Evolutionary conservation across 2,329 filamentous ascomycete genomes (phyloP).

Genomic region (Sporothrix protearum): DNA sequence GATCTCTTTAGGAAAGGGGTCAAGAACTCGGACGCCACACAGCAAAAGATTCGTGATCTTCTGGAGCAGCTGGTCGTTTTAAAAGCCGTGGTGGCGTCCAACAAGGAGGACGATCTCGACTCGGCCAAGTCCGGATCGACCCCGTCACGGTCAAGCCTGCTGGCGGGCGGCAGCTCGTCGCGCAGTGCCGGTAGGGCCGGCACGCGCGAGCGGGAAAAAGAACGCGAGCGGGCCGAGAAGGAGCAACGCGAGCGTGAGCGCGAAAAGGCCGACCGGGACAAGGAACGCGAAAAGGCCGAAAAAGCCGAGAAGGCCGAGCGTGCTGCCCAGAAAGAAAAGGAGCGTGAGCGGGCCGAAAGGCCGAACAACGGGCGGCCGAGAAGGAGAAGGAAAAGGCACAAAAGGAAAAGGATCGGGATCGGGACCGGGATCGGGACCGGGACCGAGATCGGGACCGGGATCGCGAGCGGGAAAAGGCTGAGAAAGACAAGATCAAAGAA

Average conservation of each 20-base stretch:
- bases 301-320: conserved; percentile 8
- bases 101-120: background rate
- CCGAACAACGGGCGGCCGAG: conserved; percentile 29
- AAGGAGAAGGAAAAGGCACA: conserved; percentile 21
- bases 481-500: conserved; percentile 33
- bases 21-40: conserved; percentile 36
- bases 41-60: conserved; percentile 36
- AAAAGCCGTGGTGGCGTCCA: background rate
- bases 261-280: conserved; percentile 27
- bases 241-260: conserved; percentile 27
- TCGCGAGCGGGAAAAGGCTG: conserved; percentile 22
- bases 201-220: conserved; percentile 30
- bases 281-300: conserved; percentile 28
- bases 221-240: conserved; percentile 27
- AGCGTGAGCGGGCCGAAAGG: conserved; percentile 34
- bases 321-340: conserved; percentile 20
- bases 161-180: conserved; percentile 28
- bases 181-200: conserved; percentile 29
- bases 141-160: conserved; percentile 29
- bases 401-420: conserved; percentile 22
- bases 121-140: conserved; percentile 1
- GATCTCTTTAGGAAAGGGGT: conserved; percentile 33
- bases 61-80: conserved; percentile 36
- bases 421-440: conserved; percentile 17
- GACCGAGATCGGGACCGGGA: background rate